Evolutionary conservation across 106 monocot genomes (phyloP).

Genomic region (Allium cepa): DNA sequence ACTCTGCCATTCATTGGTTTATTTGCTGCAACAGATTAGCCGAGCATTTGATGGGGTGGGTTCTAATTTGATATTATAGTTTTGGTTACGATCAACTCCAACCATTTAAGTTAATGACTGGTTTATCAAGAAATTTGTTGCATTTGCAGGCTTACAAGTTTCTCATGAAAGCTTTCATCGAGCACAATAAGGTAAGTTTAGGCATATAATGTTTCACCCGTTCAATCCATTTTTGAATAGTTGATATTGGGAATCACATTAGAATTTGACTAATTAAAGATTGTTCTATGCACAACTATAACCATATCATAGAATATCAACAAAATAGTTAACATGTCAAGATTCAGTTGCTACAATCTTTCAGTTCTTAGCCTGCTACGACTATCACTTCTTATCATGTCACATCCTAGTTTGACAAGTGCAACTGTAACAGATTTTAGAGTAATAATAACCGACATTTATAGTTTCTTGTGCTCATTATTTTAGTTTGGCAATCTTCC

Average conservation of each 20-base stretch:
- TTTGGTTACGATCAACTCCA: neutral
- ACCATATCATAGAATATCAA: no score
- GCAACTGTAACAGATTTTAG: no score
- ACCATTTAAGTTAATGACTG: neutral
- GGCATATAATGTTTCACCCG: neutral
- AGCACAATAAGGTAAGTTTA: constrained; percentile 82
- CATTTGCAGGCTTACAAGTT: constrained; percentile 77
- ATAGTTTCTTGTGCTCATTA: no score
- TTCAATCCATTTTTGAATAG: neutral
- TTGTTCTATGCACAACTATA: constrained; percentile 4
- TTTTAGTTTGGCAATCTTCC: no score
- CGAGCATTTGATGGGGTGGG: constrained; percentile 77
- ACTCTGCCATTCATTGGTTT: no score
- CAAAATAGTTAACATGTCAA: no score
- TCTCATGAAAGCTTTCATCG: constrained; percentile 85
- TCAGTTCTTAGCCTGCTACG: no score
- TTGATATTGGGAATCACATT: neutral
- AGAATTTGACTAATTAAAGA: no score
- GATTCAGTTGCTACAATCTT: no score
- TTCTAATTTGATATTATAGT: neutral
- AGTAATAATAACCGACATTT: no score
- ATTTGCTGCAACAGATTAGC: constrained; percentile 74
- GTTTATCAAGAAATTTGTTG: constrained; percentile 3
- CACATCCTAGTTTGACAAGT: no score
- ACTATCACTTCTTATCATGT: no score